Evolutionary conservation across 1,284 basidiomycete species (phyloP).

Genomic region (Bondarzewia mesenterica): DNA sequence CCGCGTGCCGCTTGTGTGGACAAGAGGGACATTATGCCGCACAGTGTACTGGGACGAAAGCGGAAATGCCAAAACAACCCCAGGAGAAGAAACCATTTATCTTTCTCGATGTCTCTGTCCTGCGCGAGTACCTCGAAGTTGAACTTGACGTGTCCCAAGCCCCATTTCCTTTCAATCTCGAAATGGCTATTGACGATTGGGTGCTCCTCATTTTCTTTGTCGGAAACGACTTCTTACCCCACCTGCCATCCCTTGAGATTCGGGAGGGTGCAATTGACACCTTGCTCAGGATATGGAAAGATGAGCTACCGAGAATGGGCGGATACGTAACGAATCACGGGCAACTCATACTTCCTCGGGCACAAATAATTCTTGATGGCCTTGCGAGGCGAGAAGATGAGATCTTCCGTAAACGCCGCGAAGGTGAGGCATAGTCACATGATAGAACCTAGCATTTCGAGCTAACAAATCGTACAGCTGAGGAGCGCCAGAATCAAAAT

Average conservation of each 20-base stretch:
- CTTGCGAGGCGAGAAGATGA: constrained; percentile 90
- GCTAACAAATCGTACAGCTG: constrained; percentile 43
- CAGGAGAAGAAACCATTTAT: constrained; percentile 96
- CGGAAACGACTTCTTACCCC: constrained; percentile 99
- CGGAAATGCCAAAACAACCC: constrained; percentile 51
- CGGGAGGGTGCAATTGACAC: constrained; percentile 98
- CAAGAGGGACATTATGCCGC: constrained; percentile 92
- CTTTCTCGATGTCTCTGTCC: constrained; percentile 92
- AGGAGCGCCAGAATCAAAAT: constrained; percentile 85
- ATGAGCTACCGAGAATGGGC: constrained; percentile 89
- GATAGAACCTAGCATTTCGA: not conserved
- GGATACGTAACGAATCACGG: constrained; percentile 96
- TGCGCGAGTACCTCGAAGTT: constrained; percentile 96
- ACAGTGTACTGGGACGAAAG: constrained; percentile 79
- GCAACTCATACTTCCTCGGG: constrained; percentile 77
- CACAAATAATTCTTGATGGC: constrained; percentile 93
- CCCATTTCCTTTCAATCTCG: constrained; percentile 89
- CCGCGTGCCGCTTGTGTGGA: constrained; percentile 86
- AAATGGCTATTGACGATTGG: constrained; percentile 99
- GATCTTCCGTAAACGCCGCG: constrained; percentile 88
- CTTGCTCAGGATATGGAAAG: constrained; percentile 92
- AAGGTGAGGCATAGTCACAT: constrained; percentile 53
- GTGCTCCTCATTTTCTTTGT: constrained; percentile 99
- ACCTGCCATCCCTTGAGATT: constrained; percentile 96
- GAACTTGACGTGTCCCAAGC: constrained; percentile 80